Evolutionary conservation across 169 alveolate species (phyloP).

Genomic region (Babesia microti): DNA sequence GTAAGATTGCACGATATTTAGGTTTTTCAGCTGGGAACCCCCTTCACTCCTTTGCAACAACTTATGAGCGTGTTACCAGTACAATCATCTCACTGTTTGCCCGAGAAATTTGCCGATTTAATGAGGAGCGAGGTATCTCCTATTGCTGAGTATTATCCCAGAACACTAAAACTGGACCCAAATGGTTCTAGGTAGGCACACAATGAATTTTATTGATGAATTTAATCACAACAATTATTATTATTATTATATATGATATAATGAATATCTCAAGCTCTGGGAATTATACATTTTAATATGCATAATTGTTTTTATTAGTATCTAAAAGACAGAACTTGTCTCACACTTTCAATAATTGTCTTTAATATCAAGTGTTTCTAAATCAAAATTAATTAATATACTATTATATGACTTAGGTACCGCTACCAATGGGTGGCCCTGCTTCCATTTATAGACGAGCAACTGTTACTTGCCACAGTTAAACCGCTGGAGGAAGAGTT

Average conservation of each 20-base stretch:
- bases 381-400: no score
- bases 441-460: constrained; percentile 74
- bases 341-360: no score
- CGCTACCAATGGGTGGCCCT: constrained; percentile 75
- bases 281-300: no score
- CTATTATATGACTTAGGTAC: no score
- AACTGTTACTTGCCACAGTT: constrained; percentile 45
- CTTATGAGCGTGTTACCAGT: constrained; percentile 94
- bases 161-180: constrained; percentile 65
- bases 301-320: no score
- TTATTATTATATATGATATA: no score
- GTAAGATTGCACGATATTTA: constrained; percentile 6
- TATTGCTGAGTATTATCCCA: constrained; percentile 61
- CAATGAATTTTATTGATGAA: no score
- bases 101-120: constrained; percentile 58
- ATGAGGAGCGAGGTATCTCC: constrained; percentile 62
- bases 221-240: no score
- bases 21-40: constrained; percentile 71
- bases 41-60: constrained; percentile 91
- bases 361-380: no score
- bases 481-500: constrained; percentile 54
- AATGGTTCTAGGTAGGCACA: constrained; percentile 62
- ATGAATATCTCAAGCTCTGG: no score
- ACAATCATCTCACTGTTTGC: constrained; percentile 83
- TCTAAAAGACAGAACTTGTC: no score